phyloP scores from a whole-genome alignment of 768 basidiomycete species.

The Leccinellum albellum region DNA sequence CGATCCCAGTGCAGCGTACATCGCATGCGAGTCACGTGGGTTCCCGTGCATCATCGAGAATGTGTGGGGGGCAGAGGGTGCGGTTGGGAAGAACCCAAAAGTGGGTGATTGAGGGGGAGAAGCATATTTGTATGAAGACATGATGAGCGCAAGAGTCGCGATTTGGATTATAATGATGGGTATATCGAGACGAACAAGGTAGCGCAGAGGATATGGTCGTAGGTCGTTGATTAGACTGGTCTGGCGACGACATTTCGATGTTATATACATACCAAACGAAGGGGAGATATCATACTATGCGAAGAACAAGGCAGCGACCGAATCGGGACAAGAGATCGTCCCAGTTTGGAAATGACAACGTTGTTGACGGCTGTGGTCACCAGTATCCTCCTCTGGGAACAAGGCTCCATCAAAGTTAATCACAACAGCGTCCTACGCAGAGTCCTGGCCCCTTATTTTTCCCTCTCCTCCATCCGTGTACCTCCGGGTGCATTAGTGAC shows the following conservation, averaged over 20 bases:
- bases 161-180: background rate
- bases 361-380: too few species aligned
- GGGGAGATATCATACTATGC: background rate
- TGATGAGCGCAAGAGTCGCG: constrained; percentile 12
- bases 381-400: too few species aligned
- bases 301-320: constrained; percentile 27
- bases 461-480: background rate
- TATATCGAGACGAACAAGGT: constrained; percentile 10
- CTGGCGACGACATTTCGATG: constrained; percentile 8
- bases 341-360: constrained; percentile 14
- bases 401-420: background rate
- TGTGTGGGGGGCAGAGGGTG: constrained; percentile 51
- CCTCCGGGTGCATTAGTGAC: background rate
- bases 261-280: constrained; percentile 22
- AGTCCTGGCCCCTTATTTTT: background rate
- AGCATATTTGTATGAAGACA: constrained; percentile 45
- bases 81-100: constrained; percentile 57
- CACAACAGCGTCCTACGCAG: background rate
- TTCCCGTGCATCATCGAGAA: constrained; percentile 55
- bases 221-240: constrained; percentile 2
- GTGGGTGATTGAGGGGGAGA: constrained; percentile 50
- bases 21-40: constrained; percentile 56
- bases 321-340: constrained; percentile 19
- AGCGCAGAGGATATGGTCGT: constrained; percentile 4
- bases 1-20: constrained; percentile 51